A percentile compares a stretch with the other conserved stretches of the same genome.
Evolutionary conservation across 805 yeast species (phyloP).

Genomic region (Wickerhamomyces strasburgensis): DNA sequence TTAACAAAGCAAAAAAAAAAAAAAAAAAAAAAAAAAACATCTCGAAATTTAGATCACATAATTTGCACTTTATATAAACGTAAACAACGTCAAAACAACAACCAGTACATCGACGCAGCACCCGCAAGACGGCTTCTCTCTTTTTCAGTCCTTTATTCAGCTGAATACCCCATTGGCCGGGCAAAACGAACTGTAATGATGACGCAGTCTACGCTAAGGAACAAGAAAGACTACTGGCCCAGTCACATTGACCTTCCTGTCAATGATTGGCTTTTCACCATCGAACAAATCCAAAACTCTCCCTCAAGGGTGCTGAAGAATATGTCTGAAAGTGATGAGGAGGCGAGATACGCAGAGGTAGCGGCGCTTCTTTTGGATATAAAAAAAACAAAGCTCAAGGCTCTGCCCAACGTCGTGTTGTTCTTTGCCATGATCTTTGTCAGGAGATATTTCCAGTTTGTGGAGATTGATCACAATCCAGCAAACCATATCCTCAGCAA

Average conservation of each 20-base stretch:
- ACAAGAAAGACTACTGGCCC: conserved; percentile 16
- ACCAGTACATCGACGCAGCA: too few relatives aligned
- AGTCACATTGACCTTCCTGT: conserved; percentile 12
- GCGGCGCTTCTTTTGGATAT: conserved; percentile 1
- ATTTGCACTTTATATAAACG: too few relatives aligned
- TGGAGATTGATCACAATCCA: neutral
- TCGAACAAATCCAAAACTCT: conserved; percentile 8
- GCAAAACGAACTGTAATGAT: neutral
- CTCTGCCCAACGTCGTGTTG: neutral
- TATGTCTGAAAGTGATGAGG: neutral
- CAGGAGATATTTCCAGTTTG: conserved; percentile 19
- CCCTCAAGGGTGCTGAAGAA: conserved; percentile 3
- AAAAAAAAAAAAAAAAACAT: too few relatives aligned
- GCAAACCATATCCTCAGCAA: neutral
- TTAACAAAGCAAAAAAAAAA: too few relatives aligned
- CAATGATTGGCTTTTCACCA: conserved; percentile 21
- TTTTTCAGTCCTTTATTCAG: too few relatives aligned
- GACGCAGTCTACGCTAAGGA: neutral
- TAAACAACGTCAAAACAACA: too few relatives aligned
- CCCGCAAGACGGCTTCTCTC: too few relatives aligned
- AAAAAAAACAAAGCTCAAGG: neutral
- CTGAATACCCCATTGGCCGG: too few relatives aligned
- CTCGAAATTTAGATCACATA: too few relatives aligned
- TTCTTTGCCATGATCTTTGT: conserved; percentile 13
- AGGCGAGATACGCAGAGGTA: conserved; percentile 1